Base-by-base conservation (phyloP, 2,329 filamentous ascomycete species). In the Periconia sp. region DNA sequence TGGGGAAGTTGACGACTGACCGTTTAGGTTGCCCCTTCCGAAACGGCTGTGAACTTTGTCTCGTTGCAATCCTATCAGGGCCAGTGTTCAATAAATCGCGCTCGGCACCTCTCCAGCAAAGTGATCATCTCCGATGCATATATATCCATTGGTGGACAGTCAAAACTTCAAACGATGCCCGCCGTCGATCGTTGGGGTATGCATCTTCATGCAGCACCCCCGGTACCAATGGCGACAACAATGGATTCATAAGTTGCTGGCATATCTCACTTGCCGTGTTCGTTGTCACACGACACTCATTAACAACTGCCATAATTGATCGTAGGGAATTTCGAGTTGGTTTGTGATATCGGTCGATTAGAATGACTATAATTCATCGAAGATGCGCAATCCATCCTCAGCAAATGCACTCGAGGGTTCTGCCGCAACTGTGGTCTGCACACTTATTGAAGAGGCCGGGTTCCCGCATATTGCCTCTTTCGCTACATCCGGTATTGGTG, bases 401-500 rank as follows among this genome's bases (percentile, higher is more conserved):
- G 59, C 53, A 18, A 50, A 18, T 20, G 31, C 19, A 27, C 44
- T 42, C 43, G 41, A 19, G 27, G 54, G 45, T 9, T 50, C 42
- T 3, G 45, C 43, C 10, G 53, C 30, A 10, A 43, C 49, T 17
- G 56, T 46, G 20, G 62, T 37, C 40, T 44, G 37, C 18, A 46
- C 40, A 23, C 41, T n/a, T n/a, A 45, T 9, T 48, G 41, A 52
- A 31, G 42, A 47, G 11, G 54, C 51, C 30, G 54, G 45, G n/a
- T 59, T 37, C 15, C 61, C 56, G 31, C 66, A 55, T 11, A 74
- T 64, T 1, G 67, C 69, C 50, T 72, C 66, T 44, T 71, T 73
- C 11, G 70, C 70, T 18, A 66, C 59, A 13, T 69, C 62, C 15
- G 70, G 69, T 52, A 73, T 66, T 10, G 68, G 60, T 9, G 65